Evolutionary conservation across 495 filamentous ascomycete genomes (phyloP).

Genomic region (Neurospora africana): DNA sequence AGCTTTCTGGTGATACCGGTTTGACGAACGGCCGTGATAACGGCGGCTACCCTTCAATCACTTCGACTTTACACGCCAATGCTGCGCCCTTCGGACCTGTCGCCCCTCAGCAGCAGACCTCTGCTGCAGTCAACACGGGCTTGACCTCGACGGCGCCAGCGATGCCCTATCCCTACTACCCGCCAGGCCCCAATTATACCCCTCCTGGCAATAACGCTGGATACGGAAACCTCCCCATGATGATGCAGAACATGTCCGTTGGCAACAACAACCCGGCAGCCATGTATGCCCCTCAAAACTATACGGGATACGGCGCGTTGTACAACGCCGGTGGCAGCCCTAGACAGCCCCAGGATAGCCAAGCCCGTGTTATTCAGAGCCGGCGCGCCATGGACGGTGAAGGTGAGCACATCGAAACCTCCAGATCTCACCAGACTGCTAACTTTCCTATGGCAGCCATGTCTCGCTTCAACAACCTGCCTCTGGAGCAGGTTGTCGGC

Average conservation of each 20-base stretch:
- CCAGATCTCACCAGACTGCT: conserved; percentile 5
- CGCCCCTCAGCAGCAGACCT: conserved; percentile 23
- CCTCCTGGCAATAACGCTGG: conserved; percentile 9
- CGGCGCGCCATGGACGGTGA: conserved; percentile 56
- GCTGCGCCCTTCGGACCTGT: conserved; percentile 59
- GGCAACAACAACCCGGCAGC: conserved; percentile 25
- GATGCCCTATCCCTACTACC: conserved; percentile 32
- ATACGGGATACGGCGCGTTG: conserved; percentile 29
- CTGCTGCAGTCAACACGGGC: conserved; percentile 23
- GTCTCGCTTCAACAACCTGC: conserved; percentile 64
- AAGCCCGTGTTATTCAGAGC: conserved; percentile 59
- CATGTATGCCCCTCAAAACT: conserved; percentile 41
- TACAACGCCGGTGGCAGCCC: conserved; percentile 28
- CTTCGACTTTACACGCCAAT: conserved; percentile 66
- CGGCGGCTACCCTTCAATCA: conserved; percentile 40
- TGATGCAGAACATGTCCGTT: conserved; percentile 51
- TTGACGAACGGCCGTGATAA: conserved; percentile 36
- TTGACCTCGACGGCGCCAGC: conserved; percentile 23
- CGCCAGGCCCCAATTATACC: conserved; percentile 27
- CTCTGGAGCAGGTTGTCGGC: conserved; percentile 66
- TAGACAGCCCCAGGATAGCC: conserved; percentile 44
- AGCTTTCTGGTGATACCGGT: conserved; percentile 42
- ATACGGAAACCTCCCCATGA: conserved; percentile 44
- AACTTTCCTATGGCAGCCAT: conserved; percentile 29
- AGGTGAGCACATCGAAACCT: conserved; percentile 27